phyloP scores from a whole-genome alignment of 176 grass and related monocot genomes.

The Stipa capillata region DNA sequence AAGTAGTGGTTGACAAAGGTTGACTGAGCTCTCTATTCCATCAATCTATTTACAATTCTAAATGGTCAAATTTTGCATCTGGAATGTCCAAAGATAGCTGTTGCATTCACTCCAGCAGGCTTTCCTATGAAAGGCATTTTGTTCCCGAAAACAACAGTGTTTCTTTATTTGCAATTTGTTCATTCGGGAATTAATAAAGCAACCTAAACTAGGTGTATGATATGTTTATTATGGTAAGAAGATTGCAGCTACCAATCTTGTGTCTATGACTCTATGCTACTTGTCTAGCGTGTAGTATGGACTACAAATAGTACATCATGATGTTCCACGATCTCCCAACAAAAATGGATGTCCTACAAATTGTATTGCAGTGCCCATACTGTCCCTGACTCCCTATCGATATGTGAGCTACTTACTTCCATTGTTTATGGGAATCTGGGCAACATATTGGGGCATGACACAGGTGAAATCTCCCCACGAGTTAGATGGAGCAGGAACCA shows the following conservation, averaged over 20 bases:
- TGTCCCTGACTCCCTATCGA: neutral
- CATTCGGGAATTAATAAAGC: neutral
- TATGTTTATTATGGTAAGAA: neutral
- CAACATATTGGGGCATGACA: neutral
- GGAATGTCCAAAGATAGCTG: neutral
- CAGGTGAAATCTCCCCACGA: neutral
- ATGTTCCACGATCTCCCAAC: neutral
- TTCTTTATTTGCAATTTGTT: neutral
- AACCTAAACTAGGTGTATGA: neutral
- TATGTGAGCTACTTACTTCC: neutral
- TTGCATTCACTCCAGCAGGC: neutral
- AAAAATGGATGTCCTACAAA: neutral
- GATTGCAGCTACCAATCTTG: neutral
- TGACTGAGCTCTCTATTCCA: neutral
- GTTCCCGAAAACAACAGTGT: neutral
- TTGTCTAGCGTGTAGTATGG: neutral
- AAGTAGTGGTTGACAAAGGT: neutral
- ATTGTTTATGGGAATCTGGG: neutral
- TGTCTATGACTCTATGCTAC: neutral
- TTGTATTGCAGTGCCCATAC: neutral
- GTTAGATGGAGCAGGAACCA: neutral
- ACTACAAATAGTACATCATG: neutral
- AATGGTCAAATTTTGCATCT: neutral
- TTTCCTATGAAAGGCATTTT: neutral
- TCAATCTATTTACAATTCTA: neutral